Conservation (phyloP, 306 rosid genomes). For the Chamaecrista fasciculata region DNA sequence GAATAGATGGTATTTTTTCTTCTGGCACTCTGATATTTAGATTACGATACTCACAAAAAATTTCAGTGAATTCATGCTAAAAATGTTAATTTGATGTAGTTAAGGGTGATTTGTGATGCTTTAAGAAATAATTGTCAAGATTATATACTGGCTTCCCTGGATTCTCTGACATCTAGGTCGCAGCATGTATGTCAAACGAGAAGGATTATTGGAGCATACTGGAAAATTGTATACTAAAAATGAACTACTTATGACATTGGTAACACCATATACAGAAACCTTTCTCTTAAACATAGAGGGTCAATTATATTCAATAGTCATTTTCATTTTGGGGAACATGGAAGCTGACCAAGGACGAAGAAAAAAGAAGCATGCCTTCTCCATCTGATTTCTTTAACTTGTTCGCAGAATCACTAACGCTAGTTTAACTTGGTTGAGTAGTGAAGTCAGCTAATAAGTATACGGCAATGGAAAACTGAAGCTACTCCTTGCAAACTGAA, state of each 20-base stretch:
- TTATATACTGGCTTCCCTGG: background rate
- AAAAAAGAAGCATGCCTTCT: background rate
- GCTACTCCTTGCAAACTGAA: background rate
- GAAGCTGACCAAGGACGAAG: background rate
- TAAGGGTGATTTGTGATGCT: conserved; percentile 4
- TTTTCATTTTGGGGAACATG: background rate
- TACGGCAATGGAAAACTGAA: background rate
- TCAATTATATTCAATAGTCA: background rate
- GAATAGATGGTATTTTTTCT: conserved; percentile 3
- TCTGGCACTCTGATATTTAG: background rate
- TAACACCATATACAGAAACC: too few species aligned
- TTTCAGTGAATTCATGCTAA: background rate
- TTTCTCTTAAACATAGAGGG: background rate
- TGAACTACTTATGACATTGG: background rate
- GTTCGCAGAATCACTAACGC: background rate
- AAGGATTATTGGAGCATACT: background rate
- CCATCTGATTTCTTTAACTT: background rate
- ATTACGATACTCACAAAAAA: background rate
- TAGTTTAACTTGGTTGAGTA: background rate
- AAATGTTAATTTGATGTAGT: background rate
- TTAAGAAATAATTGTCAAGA: background rate
- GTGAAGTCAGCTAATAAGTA: background rate
- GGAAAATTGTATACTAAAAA: background rate
- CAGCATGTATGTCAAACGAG: background rate
- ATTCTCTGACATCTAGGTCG: background rate